Base-by-base conservation (phyloP, 108 stramenopile species). In the Aurantiochytrium sp. region DNA sequence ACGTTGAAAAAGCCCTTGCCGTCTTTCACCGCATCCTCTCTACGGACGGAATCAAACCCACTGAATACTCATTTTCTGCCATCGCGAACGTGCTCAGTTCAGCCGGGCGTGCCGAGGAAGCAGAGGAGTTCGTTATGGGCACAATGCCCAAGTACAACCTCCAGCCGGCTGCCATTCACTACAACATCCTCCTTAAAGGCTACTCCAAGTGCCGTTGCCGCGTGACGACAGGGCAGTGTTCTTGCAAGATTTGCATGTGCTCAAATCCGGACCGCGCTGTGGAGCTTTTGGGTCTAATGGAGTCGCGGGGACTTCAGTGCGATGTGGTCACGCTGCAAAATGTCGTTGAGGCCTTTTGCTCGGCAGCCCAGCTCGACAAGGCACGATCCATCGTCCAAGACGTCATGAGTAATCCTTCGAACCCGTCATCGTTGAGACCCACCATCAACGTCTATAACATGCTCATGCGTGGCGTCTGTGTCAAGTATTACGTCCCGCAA, bases 311-410 rank as follows among this genome's bases (percentile, higher is more conserved):
- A 43, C 51, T 83, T 6, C 76, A 83, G 76, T 47, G 45, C 49
- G 76, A 83, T 23, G 45, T 53, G 8, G 76, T 83, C 51, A 83
- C 76, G 23, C 51, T 83, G 76, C 76, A 83, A 35, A 83, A 53
- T 53, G 25, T 83, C 45, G 76, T 83, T 12, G 76, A 83, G 51
- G 45, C 76, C n/a, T 83, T 83, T 83, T 83, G 76, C 23, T 83
- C 76, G 45, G 76, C 76, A 8, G 76, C 76, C 19, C 76, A 83
- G 28, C n/a, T 53, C 49, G 76, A 83, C 49, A 35, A 83, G 51
- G 76, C 76, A 4, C 76, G 19, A 6, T 53, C 49, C 51, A 83
- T 83, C 51, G 28, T 83, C 45, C 19, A 83, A 18, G 51, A 23
- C 51, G 76, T 83, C 12, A 83, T 83, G 76, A 21, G 51, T 47